Base-by-base conservation (phyloP, 345 rosid species). In the Gossypioides kirkii region DNA sequence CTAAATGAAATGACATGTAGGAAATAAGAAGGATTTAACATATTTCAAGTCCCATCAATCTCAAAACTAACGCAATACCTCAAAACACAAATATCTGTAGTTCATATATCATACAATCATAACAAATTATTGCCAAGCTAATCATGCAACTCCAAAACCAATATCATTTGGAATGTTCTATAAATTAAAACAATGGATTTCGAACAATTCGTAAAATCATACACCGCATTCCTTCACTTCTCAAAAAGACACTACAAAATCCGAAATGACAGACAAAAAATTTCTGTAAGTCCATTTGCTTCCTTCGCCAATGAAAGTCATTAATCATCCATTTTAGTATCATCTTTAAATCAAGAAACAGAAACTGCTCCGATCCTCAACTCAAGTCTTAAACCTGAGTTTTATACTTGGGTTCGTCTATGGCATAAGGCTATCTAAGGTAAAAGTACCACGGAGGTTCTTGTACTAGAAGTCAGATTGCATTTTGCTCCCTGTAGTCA, bases 41-140 rank as follows among this genome's bases (percentile, higher is more conserved):
- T 38, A 54, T 13, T 36, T 32, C 62, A 38, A 18, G 46, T 52
- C 36, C 38, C 73, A n/a, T 70, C 73, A 70, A 53, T 38, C 28
- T 36, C 12, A 18, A 69, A 32, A 20, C 50, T 70, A 32, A 69
- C 6, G 2, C n/a, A 10, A 53, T 36, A 53, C 47, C 61, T 69
- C 17, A 36, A 52, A 69, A n/a, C 45, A 50, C 59, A 49, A 10
- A 42, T 10, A 2, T 18, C 4, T 10, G 10, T 22, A 20, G 45
- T 20, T 22, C 4, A 50, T 32, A 69, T 18, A 69, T 43, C 73
- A 28, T n/a, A n/a, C 28, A 52, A 10, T 47, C 56, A 47, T 25
- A 16, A 26, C 20, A 67, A 32, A 32, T 7, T 32, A 32, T 32
- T 6, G 6, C 22, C 0, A 0, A 10, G 28, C 25, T 55, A 8